Conservation (phyloP, 2,329 filamentous ascomycete species). For the Dryadomyces quercivorus region DNA sequence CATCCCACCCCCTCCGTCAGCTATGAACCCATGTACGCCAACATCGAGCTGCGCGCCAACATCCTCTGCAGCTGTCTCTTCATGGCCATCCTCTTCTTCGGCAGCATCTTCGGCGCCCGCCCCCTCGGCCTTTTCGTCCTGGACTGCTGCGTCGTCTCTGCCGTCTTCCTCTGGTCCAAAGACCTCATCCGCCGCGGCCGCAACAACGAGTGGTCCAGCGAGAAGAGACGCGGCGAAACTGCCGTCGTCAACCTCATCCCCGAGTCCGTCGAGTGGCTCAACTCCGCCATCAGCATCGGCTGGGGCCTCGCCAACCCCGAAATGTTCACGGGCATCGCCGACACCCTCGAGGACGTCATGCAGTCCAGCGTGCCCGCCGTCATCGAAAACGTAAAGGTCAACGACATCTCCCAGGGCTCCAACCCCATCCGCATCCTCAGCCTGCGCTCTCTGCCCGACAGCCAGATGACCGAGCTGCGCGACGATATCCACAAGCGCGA, state of each 20-base stretch:
- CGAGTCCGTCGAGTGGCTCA: conserved; percentile 94
- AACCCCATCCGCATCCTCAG: conserved; percentile 85
- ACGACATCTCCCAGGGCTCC: conserved; percentile 86
- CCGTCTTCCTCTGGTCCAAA: conserved; percentile 81
- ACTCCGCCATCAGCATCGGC: conserved; percentile 68
- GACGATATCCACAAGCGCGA: conserved; percentile 69
- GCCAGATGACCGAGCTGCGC: conserved; percentile 70
- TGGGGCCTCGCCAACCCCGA: conserved; percentile 94
- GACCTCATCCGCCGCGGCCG: conserved; percentile 73
- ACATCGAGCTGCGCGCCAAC: conserved; percentile 63
- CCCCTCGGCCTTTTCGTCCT: conserved; percentile 67
- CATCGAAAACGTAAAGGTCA: conserved; percentile 89
- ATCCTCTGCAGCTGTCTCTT: conserved; percentile 60
- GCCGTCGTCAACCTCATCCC: conserved; percentile 82
- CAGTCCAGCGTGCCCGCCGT: conserved; percentile 83
- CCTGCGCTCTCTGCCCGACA: conserved; percentile 72
- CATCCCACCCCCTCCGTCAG: conserved; percentile 85
- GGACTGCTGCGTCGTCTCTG: conserved; percentile 57
- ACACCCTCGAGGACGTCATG: conserved; percentile 93
- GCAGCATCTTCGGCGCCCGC: conserved; percentile 66
- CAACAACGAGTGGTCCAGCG: conserved; percentile 77
- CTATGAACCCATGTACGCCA: conserved; percentile 77
- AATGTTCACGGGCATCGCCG: conserved; percentile 85
- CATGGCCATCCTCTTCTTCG: conserved; percentile 60
- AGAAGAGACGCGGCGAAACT: conserved; percentile 72